phyloP scores from a whole-genome alignment of 2,329 filamentous ascomycete genomes.

The Ceratocystis harringtonii region DNA sequence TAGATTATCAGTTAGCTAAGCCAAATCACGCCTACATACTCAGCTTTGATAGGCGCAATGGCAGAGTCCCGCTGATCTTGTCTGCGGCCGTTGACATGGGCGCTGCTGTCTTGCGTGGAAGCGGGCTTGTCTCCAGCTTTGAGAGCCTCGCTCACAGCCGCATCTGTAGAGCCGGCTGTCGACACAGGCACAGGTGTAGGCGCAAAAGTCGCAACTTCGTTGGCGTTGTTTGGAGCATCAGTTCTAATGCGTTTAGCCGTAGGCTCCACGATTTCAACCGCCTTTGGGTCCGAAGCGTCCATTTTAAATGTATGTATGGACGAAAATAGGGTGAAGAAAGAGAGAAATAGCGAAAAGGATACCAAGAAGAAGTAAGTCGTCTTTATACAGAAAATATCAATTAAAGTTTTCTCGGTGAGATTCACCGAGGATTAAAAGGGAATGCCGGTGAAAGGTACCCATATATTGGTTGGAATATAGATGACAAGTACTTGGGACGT shows the following conservation, averaged over 20 bases:
- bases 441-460: too few relatives aligned
- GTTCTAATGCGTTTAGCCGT: slow-evolving; percentile 44
- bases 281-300: background rate
- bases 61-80: slow-evolving; percentile 18
- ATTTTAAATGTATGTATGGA: background rate
- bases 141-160: background rate
- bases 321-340: too few relatives aligned
- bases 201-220: slow-evolving; percentile 13
- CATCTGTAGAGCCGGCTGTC: slow-evolving; percentile 12
- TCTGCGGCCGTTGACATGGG: slow-evolving; percentile 33
- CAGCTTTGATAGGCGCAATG: slow-evolving; percentile 26
- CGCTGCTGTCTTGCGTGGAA: slow-evolving; percentile 32
- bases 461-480: too few relatives aligned
- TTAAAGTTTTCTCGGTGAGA: slow-evolving; percentile 3
- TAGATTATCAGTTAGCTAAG: slow-evolving; percentile 2
- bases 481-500: too few relatives aligned
- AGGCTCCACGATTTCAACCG: slow-evolving; percentile 25
- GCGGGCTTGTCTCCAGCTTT: slow-evolving; percentile 19
- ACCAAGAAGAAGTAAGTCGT: background rate
- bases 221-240: slow-evolving; percentile 3
- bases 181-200: slow-evolving; percentile 18
- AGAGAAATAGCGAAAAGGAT: background rate
- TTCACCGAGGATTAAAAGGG: background rate
- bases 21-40: slow-evolving; percentile 22
- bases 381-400: background rate